Evolutionary conservation across 169 alveolate genomes (phyloP), one percentile per base, ranked within the genome.

Genomic region (Cryptosporidium meleagridis): DNA sequence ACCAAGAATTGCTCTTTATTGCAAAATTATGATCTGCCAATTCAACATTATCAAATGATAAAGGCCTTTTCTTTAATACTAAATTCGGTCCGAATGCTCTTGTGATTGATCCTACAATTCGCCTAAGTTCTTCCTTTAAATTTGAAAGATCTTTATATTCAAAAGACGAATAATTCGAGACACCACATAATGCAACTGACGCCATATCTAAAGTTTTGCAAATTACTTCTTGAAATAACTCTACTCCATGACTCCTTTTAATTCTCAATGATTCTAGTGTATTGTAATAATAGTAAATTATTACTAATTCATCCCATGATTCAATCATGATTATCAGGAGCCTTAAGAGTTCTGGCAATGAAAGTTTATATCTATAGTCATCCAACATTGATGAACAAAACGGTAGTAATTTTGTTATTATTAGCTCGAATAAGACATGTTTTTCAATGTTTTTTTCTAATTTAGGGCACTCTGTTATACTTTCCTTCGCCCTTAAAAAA

Each of bases 1-100:
- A 51, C 89, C 89, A 80, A 6, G 89, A 80, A 65, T 80, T 80
- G 18, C 80, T 80, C 51, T 80, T 80, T 26, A 80, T 80, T 80
- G 69, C 44, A 39, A 80, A 80, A n/a, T 62, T 26, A 8, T 3
- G 59, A 62, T 80, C 89, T 5, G 89, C 10, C 3, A 80, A 37
- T 44, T 23, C 45, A 10, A 59, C 39, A 3, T 45, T 52, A 14
- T 80, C 89, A 45, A 80, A 80, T 35, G 41, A 10, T 26, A 80
- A 31, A 21, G 89, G 89, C 29, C 26, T 80, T 23, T 59, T 37
- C n/a, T 67, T 65, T 7, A 80, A 39, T 3, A 80, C 41, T 12
- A 45, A 26, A 16, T 59, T 62, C 7, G 89, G 89, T n/a, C 89
- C 89, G 48, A 80, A 80, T 21, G 89, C 75, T 37, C 89, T 59